phyloP scores from a whole-genome alignment of 139 green algal genomes.

The Picochlorum sp. region DNA sequence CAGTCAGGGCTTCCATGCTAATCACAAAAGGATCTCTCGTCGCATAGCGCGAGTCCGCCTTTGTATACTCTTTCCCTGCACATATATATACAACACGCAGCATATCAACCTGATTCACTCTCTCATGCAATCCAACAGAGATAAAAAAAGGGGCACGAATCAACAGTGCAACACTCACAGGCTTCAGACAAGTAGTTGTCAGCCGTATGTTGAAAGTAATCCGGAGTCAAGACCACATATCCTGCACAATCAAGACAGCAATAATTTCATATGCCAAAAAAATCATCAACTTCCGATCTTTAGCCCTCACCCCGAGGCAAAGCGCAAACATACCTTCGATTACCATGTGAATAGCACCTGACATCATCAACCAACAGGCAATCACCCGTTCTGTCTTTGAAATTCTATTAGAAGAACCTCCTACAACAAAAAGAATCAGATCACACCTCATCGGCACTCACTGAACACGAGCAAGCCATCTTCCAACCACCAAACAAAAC shows the following conservation, averaged over 20 bases:
- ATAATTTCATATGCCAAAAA: no score
- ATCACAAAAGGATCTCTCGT: slow-evolving; percentile 75
- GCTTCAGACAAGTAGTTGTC: slow-evolving; percentile 62
- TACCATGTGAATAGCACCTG: slow-evolving; percentile 70
- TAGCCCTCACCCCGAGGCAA: no score
- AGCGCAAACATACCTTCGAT: no score
- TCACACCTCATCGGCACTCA: no score
- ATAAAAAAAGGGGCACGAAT: background rate
- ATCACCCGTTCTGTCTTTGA: slow-evolving; percentile 29
- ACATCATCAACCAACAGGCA: slow-evolving; percentile 52
- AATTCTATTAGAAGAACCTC: slow-evolving; percentile 41
- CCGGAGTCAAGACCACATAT: slow-evolving; percentile 47
- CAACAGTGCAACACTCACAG: slow-evolving; percentile 12
- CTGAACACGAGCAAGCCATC: no score
- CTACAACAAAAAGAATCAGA: no score
- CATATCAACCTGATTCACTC: background rate
- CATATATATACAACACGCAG: slow-evolving; percentile 15
- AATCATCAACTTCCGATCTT: no score
- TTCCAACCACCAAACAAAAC: no score
- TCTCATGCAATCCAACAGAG: background rate
- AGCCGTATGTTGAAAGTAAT: slow-evolving; percentile 57
- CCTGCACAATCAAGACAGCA: slow-evolving; percentile 22
- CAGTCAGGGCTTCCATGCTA: slow-evolving; percentile 72
- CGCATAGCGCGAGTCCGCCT: slow-evolving; percentile 79
- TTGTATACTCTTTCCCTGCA: slow-evolving; percentile 79